These are phyloP conservation scores for Pseudonectria buxi DNA, from an alignment of 2,329 filamentous ascomycete species.

Conservation along the genomic window DNA sequence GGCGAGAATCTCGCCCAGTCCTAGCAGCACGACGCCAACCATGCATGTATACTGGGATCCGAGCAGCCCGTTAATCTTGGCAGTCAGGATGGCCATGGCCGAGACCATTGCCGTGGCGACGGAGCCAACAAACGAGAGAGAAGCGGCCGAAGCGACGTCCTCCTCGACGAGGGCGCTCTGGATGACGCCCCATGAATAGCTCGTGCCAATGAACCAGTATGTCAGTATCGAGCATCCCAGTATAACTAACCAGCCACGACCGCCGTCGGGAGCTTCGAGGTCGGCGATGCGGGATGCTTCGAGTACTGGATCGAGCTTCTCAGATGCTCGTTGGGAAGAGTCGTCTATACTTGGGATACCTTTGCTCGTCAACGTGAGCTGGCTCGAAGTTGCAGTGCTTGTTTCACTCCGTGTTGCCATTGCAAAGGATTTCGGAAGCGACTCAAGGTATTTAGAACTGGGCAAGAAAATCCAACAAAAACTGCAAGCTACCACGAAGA, in stretches of 20 bases:
- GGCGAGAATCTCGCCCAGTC: conserved; percentile 28
- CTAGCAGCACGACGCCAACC: conserved; percentile 41
- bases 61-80: conserved; percentile 40
- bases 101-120: conserved; percentile 26
- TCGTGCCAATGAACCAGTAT: conserved; percentile 47
- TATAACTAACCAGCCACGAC: conserved; percentile 46
- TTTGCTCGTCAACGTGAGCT: too few species aligned
- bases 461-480: too few species aligned
- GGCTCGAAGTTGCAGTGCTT: too few species aligned
- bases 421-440: too few species aligned
- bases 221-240: conserved; percentile 38
- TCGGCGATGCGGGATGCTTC: conserved; percentile 35
- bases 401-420: too few species aligned
- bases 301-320: conserved; percentile 14
- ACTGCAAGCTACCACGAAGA: too few species aligned
- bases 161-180: conserved; percentile 45
- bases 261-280: conserved; percentile 39
- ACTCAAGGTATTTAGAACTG: too few species aligned
- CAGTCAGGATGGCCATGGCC: conserved; percentile 36
- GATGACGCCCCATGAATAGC: conserved; percentile 50
- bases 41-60: conserved; percentile 39
- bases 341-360: too few species aligned
- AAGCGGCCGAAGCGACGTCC: conserved; percentile 37
- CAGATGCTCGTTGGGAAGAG: not conserved
- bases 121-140: conserved; percentile 50